Base-by-base conservation (phyloP, 2,329 filamentous ascomycete species). In the Phoma sp. region DNA sequence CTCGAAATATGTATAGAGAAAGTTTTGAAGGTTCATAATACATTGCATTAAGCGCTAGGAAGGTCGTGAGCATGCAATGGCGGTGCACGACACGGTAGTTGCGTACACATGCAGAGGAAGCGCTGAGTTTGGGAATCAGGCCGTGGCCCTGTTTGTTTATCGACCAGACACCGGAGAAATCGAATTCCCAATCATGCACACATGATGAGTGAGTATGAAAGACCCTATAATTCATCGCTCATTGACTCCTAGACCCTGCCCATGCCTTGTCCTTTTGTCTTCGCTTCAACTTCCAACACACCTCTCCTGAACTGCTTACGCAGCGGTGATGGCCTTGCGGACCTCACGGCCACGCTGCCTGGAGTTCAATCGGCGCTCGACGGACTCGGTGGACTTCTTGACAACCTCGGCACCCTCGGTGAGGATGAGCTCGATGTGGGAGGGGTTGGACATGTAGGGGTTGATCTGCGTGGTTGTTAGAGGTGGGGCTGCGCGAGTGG, bases 361-460 rank as follows among this genome's bases (percentile, higher is more conserved):
- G 75, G 90, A 91, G 85, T 81, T 90, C 77, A 99, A 85, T 79
- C 88, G 90, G 70, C 87, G 86, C 73, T 83, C 82, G 64, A 82
- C 84, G 71, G 87, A 84, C 62, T 86, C 79, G 70, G 88, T 84
- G 61, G 87, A 88, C 89, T 99, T 99, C 83, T 93, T 86, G 73
- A 99, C 91, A 72, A 89, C 87, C 87, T 99, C 96, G 77, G 96
- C 90, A 75, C 86, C 92, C 87, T 99, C 96, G 77, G 93, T 96
- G 73, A 99, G 88, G 87, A 99, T 99, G 75, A 99, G 85, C 86
- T 99, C 96, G 81, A 99, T 96, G 89, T 99, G 95, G 90, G 93
- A 99, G 72, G 95, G 95, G 89, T 96, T 96, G 72, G 93, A 97
- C 96, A 99, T 98, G 88, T 98, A 99, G 65, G 95, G 95, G 89